Conservation (phyloP, 148 eudicot species). For the Cornus suecica region DNA sequence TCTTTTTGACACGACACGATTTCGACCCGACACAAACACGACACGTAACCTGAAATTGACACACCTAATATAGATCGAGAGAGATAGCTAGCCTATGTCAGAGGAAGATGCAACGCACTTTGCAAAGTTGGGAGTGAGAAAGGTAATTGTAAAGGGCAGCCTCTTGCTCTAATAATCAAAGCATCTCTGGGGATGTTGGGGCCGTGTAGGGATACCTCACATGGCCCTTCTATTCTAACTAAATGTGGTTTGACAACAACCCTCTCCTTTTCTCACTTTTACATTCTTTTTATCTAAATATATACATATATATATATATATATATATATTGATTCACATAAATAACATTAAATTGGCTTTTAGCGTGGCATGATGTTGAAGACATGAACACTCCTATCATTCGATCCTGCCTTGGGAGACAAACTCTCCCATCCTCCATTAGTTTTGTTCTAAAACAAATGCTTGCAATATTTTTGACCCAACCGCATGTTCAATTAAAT, state of each 20-base stretch:
- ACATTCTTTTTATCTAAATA: too few relatives aligned
- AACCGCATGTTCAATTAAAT: too few relatives aligned
- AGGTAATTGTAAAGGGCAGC: too few relatives aligned
- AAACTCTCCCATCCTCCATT: not conserved
- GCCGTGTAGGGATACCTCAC: constrained; percentile 1
- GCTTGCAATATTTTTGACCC: too few relatives aligned
- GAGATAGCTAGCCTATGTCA: not conserved
- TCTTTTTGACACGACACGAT: too few relatives aligned
- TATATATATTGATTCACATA: not conserved
- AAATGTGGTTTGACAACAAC: not conserved
- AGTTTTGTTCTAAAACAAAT: not conserved
- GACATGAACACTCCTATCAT: not conserved
- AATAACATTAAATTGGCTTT: constrained; percentile 1
- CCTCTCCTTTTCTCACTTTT: too few relatives aligned
- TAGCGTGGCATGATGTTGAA: not conserved
- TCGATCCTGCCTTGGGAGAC: not conserved
- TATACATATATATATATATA: too few relatives aligned
- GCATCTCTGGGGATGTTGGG: not conserved
- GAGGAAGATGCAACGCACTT: constrained; percentile 13
- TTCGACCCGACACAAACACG: too few relatives aligned
- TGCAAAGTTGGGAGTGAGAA: not conserved
- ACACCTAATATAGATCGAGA: too few relatives aligned
- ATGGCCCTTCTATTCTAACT: not conserved
- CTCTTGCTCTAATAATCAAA: not conserved
- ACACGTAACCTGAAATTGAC: too few relatives aligned